Evolutionary conservation across 345 rosid species (phyloP), one percentile per base, ranked within the genome.

Genomic region (Firmiana major): DNA sequence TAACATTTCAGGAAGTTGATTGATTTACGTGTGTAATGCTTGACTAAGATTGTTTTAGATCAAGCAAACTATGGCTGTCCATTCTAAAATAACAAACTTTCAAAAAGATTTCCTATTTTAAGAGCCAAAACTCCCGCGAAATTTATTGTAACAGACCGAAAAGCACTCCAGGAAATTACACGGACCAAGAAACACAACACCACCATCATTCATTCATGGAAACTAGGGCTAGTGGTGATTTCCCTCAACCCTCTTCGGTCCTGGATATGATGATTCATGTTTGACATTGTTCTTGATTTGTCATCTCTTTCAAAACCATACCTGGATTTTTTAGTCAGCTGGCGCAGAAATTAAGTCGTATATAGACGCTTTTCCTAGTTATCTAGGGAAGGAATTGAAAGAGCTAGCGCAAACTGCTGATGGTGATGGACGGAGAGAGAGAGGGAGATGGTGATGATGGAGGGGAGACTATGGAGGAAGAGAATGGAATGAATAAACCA

Each of bases 371-470:
- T 0, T 17, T 2, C n/a, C 58, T 17, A 6, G 8, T 19, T 53
- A 9, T 24, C 3, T 19, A 17, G 66, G 11, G 19, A 36, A 24
- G 40, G 6, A 31, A 31, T 31, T 31, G 40, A 4, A 38, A 1
- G 60, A 10, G 19, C 51, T 26, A 26, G 2, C 51, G 9, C 28
- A 68, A 28, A 62, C 26, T 48, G 55, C 57, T 26, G 72, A 82
- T 86, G 84, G 75, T 74, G 73, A 83, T 84, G 85, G 87, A 81
- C 28, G 83, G 69, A 9, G 83, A 75, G 36, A 74, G 68, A 77
- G 84, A 79, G 57, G 86, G 38, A 31, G 86, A 75, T 36, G 87
- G 83, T 31, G 80, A 77, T 22, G 86, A 82, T 65, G 80, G 69
- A 42, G 76, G 78, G 4, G 82, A 40, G 49, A 13, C 48, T 10